These are phyloP conservation scores for Mycena galopus DNA, from an alignment of 768 basidiomycete genomes.

Conservation along the genomic window DNA sequence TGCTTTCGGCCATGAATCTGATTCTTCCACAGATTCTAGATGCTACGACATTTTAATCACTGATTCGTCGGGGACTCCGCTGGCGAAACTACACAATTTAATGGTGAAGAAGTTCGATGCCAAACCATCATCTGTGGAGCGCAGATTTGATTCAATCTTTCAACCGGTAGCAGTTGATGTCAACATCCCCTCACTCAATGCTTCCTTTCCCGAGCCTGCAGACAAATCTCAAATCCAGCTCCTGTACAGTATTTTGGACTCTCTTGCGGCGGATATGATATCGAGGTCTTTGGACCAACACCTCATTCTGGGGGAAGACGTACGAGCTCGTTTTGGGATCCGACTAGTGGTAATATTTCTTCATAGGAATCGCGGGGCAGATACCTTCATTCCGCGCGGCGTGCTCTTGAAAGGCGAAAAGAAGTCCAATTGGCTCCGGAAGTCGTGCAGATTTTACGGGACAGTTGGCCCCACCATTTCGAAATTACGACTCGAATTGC, in stretches of 20 bases:
- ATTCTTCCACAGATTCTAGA: neutral
- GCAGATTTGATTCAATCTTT: conserved; percentile 15
- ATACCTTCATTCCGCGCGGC: conserved; percentile 5
- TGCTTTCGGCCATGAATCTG: neutral
- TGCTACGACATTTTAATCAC: conserved; percentile 14
- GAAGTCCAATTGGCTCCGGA: neutral
- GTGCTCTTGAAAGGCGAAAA: neutral
- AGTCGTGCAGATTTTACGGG: neutral
- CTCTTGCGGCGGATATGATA: conserved; percentile 3
- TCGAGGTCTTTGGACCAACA: conserved; percentile 11
- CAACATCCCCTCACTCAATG: neutral
- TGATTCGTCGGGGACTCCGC: neutral
- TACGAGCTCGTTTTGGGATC: neutral
- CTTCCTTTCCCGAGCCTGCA: neutral
- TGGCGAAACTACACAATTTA: conserved; percentile 3
- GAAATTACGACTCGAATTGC: conserved; percentile 17
- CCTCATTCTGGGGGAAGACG: neutral
- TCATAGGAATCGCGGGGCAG: conserved; percentile 10
- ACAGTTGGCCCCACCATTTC: conserved; percentile 18
- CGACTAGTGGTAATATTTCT: neutral
- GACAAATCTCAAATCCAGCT: neutral
- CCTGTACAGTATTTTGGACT: neutral
- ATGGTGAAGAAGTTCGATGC: neutral
- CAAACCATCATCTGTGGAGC: neutral
- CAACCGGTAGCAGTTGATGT: neutral